Evolutionary conservation across 768 basidiomycete species (phyloP), one percentile per base, ranked within the genome.

Genomic region (Tubosaeta brunneosetosa): DNA sequence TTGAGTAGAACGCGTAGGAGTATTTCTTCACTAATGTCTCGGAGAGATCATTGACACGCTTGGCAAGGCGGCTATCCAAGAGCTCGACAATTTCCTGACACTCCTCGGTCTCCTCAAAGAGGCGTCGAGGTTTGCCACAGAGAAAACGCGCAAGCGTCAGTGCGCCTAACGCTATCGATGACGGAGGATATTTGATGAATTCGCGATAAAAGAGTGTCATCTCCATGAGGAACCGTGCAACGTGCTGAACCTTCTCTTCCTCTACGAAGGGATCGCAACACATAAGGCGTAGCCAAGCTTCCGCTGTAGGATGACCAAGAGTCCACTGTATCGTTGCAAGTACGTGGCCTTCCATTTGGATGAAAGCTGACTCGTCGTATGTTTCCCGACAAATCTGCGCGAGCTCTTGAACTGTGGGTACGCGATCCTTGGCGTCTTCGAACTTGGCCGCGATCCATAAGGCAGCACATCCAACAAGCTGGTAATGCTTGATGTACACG

Each of bases 401-500:
- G 49, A 99, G 86, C 58, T 98, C 94, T 65, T 91, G 86, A 6
- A 97, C 90, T 1, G 93, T 91, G 11, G 97, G 97, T 13, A 98
- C 93, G 57, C 94, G 92, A 66, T 98, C 95, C 71, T 99, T 98
- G 22, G 94, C 90, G 65, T 99, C 97, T 73, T 99, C 97, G 62
- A 97, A 99, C 73, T 99, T 99, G 58, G 95, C 90, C 14, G 97
- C 97, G 61, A 98, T 97, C 97, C 97, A 99, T 12, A 99, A 80
- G 36, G 97, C 93, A 22, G 94, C 93, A 66, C 97, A 99, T 17
- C 97, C 97, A 51, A 98, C 95, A 53, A 99, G 88, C 65, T 99
- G 97, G 67, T 99, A 98, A 74, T 99, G 97, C 72, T 95, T 98
- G 77, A 92, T 92, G 74, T 93, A 97, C 55, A 99, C 97, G 57